Evolutionary conservation across 768 basidiomycete genomes (phyloP).

Genomic region (Pleurotus sapidus): DNA sequence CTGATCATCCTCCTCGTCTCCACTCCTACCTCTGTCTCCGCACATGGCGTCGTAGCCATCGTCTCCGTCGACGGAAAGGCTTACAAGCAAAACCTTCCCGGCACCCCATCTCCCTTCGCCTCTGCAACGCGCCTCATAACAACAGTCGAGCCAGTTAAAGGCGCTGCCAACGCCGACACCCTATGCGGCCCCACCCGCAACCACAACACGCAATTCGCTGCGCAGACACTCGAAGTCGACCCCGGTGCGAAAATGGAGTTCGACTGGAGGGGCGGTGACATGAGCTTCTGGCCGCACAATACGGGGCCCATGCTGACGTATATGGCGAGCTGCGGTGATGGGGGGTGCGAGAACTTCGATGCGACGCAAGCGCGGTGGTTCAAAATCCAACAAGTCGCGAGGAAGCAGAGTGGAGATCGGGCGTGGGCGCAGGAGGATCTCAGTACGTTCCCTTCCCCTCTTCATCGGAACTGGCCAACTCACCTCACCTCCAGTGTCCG

Average conservation of each 20-base stretch:
- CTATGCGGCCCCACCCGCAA: slow-evolving; percentile 52
- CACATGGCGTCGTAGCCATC: slow-evolving; percentile 40
- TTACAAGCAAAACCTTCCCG: slow-evolving; percentile 34
- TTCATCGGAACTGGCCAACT: not conserved
- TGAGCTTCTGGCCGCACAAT: slow-evolving; percentile 46
- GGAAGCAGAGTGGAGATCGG: slow-evolving; percentile 27
- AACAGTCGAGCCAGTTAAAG: slow-evolving; percentile 42
- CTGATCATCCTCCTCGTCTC: not conserved
- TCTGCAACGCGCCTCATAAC: slow-evolving; percentile 35
- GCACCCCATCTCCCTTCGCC: slow-evolving; percentile 3
- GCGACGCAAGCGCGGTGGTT: slow-evolving; percentile 64
- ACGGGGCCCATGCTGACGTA: slow-evolving; percentile 75
- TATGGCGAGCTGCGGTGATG: slow-evolving; percentile 59
- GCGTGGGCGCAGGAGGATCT: slow-evolving; percentile 54
- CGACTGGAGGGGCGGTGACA: slow-evolving; percentile 45
- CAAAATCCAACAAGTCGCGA: slow-evolving; percentile 61
- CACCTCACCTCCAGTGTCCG: slow-evolving; percentile 28
- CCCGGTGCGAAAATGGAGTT: slow-evolving; percentile 57
- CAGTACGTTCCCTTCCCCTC: slow-evolving; percentile 32
- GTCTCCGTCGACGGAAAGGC: slow-evolving; percentile 37
- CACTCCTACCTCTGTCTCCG: slow-evolving; percentile 12
- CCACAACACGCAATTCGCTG: slow-evolving; percentile 37
- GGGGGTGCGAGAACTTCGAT: slow-evolving; percentile 60
- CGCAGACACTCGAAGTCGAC: slow-evolving; percentile 52
- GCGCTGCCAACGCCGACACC: slow-evolving; percentile 49